These are phyloP conservation scores for Fusarium gaditjirri DNA, from an alignment of 2,329 filamentous ascomycete species.

Conservation along the genomic window DNA sequence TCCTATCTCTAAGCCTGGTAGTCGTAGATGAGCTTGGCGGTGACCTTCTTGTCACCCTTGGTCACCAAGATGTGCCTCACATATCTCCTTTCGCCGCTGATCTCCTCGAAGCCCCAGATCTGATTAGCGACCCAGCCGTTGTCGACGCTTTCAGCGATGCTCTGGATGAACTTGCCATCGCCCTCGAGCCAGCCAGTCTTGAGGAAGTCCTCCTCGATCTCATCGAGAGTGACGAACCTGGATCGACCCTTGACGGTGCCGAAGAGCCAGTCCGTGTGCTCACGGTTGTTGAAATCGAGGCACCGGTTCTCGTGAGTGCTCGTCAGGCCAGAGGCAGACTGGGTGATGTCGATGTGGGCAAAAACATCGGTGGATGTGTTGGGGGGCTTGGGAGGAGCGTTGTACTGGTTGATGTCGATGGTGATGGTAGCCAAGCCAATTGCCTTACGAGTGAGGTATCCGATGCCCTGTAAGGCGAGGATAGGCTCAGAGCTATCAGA, in stretches of 20 bases:
- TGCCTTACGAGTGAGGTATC: slow-evolving; percentile 78
- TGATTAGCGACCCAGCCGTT: slow-evolving; percentile 66
- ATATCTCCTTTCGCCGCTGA: slow-evolving; percentile 64
- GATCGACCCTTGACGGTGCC: slow-evolving; percentile 73
- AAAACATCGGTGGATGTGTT: slow-evolving; percentile 53
- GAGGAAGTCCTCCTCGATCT: slow-evolving; percentile 66
- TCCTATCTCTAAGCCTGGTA: slow-evolving; percentile 46
- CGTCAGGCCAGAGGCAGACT: slow-evolving; percentile 77
- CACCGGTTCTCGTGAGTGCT: slow-evolving; percentile 69
- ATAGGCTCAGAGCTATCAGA: slow-evolving; percentile 76
- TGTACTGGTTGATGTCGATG: slow-evolving; percentile 69
- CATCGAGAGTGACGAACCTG: slow-evolving; percentile 58
- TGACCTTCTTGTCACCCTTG: slow-evolving; percentile 60
- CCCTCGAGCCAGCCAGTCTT: slow-evolving; percentile 69
- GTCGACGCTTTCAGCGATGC: slow-evolving; percentile 65
- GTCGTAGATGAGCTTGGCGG: slow-evolving; percentile 68
- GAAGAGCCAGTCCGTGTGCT: slow-evolving; percentile 83
- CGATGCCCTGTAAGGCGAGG: slow-evolving; percentile 77
- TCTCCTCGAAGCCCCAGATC: slow-evolving; percentile 69
- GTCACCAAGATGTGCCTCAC: slow-evolving; percentile 63
- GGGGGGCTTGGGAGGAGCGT: slow-evolving; percentile 55
- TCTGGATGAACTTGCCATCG: slow-evolving; percentile 72
- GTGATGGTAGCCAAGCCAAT: slow-evolving; percentile 76
- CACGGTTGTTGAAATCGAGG: slow-evolving; percentile 63
- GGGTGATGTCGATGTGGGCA: slow-evolving; percentile 76